Conservation (phyloP, 208 protist species). For the Novymonas esmeraldas region DNA sequence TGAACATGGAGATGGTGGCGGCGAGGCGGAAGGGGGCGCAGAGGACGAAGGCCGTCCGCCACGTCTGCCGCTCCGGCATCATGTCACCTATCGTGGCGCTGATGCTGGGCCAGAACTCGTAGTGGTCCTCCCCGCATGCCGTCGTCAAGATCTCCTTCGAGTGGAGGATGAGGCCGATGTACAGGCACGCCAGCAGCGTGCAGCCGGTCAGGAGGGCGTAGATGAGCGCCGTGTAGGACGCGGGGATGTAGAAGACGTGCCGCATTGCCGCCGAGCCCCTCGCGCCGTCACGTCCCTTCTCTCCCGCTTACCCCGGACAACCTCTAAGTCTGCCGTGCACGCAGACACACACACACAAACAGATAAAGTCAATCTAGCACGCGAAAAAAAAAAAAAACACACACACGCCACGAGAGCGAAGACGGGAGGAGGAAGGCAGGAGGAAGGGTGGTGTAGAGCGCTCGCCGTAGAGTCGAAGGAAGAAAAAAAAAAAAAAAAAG, state of each 20-base stretch:
- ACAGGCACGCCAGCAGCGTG: conserved; percentile 52
- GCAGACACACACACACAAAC: not conserved
- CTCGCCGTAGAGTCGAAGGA: not conserved
- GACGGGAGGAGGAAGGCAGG: no score
- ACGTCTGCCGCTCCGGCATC: conserved; percentile 73
- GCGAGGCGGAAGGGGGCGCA: conserved; percentile 59
- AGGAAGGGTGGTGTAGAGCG: no score
- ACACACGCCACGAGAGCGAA: not conserved
- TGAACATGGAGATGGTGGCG: conserved; percentile 54
- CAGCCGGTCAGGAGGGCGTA: conserved; percentile 51
- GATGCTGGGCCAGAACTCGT: conserved; percentile 84
- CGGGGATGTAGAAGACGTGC: conserved; percentile 74
- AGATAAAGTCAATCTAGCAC: not conserved
- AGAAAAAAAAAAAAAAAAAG: not conserved
- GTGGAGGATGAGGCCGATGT: conserved; percentile 53
- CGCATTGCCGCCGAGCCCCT: conserved; percentile 15
- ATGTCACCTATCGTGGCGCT: conserved; percentile 70
- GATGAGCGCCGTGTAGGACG: conserved; percentile 68
- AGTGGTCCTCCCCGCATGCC: conserved; percentile 52
- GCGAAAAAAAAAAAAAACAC: not conserved
- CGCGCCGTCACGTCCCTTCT: not conserved
- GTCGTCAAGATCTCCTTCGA: conserved; percentile 50
- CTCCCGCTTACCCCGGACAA: no score
- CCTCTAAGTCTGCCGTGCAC: no score
- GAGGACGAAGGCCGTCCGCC: conserved; percentile 60